A percentile compares a stretch with the other conserved stretches of the same genome.
Conservation (phyloP, 1,284 basidiomycete genomes). For the Malassezia globosa region DNA sequence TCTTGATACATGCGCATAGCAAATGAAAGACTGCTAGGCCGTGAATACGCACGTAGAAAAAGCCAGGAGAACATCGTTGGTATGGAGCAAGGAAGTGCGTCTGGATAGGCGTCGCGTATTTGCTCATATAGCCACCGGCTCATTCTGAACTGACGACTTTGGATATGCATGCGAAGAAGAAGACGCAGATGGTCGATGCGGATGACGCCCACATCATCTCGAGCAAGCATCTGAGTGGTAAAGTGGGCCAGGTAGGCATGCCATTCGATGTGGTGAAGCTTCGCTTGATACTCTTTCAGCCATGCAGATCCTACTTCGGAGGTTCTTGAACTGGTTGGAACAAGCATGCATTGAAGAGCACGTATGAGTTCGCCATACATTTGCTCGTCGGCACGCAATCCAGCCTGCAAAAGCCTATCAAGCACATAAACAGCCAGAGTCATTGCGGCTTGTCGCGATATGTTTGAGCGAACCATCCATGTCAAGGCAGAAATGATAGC, state of each 20-base stretch:
- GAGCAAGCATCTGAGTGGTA: background rate
- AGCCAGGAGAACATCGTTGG: constrained; percentile 5
- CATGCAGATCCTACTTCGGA: background rate
- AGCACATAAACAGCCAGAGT: background rate
- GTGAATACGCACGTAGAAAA: background rate
- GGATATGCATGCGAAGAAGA: background rate
- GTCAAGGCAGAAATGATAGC: constrained; percentile 10
- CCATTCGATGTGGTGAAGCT: background rate
- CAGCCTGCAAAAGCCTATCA: background rate
- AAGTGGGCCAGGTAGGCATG: background rate
- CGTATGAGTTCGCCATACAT: constrained; percentile 16
- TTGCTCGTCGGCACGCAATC: constrained; percentile 11
- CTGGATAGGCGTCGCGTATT: background rate
- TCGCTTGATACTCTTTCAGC: background rate
- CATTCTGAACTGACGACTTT: background rate
- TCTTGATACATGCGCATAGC: constrained; percentile 15
- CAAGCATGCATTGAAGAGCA: background rate
- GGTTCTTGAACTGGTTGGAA: background rate
- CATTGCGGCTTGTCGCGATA: background rate
- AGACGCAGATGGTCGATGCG: constrained; percentile 1
- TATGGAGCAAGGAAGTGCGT: background rate
- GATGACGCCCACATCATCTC: background rate
- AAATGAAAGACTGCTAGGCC: background rate
- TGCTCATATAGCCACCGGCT: constrained; percentile 5
- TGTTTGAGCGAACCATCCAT: constrained; percentile 6